Base-by-base conservation (phyloP, 305 asterid genomes). In the Euphrasia arctica region DNA sequence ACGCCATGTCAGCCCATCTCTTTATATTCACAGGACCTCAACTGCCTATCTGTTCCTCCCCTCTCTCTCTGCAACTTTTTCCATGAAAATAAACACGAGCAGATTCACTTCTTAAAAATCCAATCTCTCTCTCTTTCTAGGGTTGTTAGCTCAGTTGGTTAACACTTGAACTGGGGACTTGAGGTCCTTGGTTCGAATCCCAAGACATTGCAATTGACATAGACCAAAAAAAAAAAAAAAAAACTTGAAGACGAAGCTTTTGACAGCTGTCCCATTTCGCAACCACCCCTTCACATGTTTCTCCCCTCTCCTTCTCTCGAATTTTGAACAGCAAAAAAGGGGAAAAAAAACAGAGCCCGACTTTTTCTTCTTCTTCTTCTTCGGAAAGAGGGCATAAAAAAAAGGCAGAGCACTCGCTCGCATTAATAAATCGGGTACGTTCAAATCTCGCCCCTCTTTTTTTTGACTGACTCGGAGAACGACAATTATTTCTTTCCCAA, bases 221-320 rank as follows among this genome's bases (percentile, higher is more conserved):
- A n/a, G n/a, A n/a, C n/a, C n/a, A n/a, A n/a, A n/a, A n/a, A n/a
- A n/a, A n/a, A n/a, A n/a, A n/a, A n/a, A n/a, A n/a, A n/a, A n/a
- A n/a, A 71, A 75, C 84, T 68, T 85, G 75, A 83, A 72, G 70
- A 65, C 62, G 79, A 80, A 76, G 79, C 73, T 79, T 78, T 55
- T 9, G 74, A 72, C 82, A 74, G 84, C 71, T 75, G 56, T 75
- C 74, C 27, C 70, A 64, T 57, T 28, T 41, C 22, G 71, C 77
- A 41, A 73, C 70, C 50, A 51, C 58, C 11, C 59, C 52, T 61
- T 73, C 76, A 79, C 82, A 72, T 72, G 77, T 68, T 75, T 80
- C 76, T 73, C 58, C 42, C 74, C 69, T 78, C 88, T 83, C 94
- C 90, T 90, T 70, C 89, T 76, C 73, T 61, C 60, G 65, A 70